phyloP scores from a whole-genome alignment of 2,329 filamentous ascomycete species.

The Orbilia javanica region DNA sequence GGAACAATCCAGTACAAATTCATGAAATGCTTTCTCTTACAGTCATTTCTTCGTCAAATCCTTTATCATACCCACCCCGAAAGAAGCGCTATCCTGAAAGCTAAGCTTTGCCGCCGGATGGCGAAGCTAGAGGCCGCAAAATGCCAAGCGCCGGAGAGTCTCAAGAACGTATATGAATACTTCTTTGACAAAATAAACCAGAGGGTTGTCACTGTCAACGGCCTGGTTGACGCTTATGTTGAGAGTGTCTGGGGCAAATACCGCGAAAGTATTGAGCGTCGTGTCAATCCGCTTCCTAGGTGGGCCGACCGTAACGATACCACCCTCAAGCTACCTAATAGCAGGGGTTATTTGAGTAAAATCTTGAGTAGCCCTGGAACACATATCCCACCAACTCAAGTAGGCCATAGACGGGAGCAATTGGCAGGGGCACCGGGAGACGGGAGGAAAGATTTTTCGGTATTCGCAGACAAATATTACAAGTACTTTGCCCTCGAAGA shows the following conservation, averaged over 20 bases:
- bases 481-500: slow-evolving; percentile 36
- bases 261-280: slow-evolving; percentile 65
- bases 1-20: slow-evolving; percentile 72
- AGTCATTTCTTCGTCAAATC: slow-evolving; percentile 67
- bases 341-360: slow-evolving; percentile 63
- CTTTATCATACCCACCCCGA: slow-evolving; percentile 64
- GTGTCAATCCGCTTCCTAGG: slow-evolving; percentile 66
- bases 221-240: no score
- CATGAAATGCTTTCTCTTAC: slow-evolving; percentile 69
- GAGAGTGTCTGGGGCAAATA: slow-evolving; percentile 67
- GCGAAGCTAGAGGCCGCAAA: slow-evolving; percentile 71
- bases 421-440: no score
- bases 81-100: slow-evolving; percentile 65
- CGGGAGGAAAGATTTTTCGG: slow-evolving; percentile 33
- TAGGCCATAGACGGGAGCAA: no score
- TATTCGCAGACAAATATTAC: slow-evolving; percentile 49
- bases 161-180: slow-evolving; percentile 59
- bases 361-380: slow-evolving; percentile 36
- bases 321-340: slow-evolving; percentile 66
- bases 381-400: no score
- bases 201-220: slow-evolving; percentile 63
- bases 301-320: slow-evolving; percentile 64
- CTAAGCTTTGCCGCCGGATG: slow-evolving; percentile 72
- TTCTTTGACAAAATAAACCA: slow-evolving; percentile 63
- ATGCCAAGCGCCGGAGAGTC: slow-evolving; percentile 17